Base-by-base conservation (phyloP, 106 monocot genomes). In the Phalaenopsis aphrodite region DNA sequence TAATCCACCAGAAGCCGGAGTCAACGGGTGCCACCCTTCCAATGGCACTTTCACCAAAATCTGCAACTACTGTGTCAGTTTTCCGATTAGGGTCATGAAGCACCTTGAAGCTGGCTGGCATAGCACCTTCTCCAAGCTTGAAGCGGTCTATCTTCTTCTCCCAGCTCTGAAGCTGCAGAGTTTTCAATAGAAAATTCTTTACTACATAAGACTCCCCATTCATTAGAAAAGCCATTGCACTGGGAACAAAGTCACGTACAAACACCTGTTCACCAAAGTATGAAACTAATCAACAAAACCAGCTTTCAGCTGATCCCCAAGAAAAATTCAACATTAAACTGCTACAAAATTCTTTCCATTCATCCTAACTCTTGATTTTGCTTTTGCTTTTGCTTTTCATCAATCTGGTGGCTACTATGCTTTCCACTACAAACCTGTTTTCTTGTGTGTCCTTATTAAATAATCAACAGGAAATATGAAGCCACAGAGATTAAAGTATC, bases 1-100 rank as follows among this genome's bases (percentile, higher is more conserved):
- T 82, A 72, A 86, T 86, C 86, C 86, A 86, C 86, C 86, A 86
- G 55, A 86, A 86, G 37, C 79, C 86, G 68, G 82, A 85, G n/a
- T 85, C 85, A 9, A 85, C 75, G 18, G 82, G 85, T 14, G 82
- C 82, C 64, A 85, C 85, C 73, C 82, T 75, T 23, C 85, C 82
- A 42, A 82, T 85, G 23, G 85, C 85, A 76, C 66, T 82, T 46
- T 82, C 86, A 6, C 86, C 86, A 77, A 86, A 86, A 79, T 86
- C 86, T 55, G 86, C 86, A 52, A 76, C 41, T 21, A 86, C 36
- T 17, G 75, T 82, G 42, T 86, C 86, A 41, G 68, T 48, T 42
- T 86, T 79, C 2, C 78, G 46, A 1, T 17, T 24, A 49, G 81
- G 75, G 64, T 85, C 75, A 67, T 82, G 85, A n/a, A 82, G 78